A percentile compares a stretch with the other conserved stretches of the same genome.
phyloP scores from a whole-genome alignment of 2,329 filamentous ascomycete species.

The Dactylonectria macrodidyma region DNA sequence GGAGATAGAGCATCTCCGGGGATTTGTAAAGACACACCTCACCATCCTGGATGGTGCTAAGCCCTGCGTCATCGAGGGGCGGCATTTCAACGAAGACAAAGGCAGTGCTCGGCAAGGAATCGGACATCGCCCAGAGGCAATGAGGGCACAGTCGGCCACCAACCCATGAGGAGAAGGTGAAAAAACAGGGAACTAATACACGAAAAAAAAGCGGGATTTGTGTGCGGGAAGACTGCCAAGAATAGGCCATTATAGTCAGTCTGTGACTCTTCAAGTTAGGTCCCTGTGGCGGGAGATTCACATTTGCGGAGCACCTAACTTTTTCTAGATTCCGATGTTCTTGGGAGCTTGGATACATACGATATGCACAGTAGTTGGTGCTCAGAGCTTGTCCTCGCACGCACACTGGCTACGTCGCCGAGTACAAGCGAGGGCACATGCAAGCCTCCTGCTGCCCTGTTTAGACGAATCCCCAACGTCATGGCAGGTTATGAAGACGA shows the following conservation, averaged over 20 bases:
- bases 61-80: constrained; percentile 14
- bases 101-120: constrained; percentile 8
- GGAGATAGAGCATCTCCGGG: constrained; percentile 35
- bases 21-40: constrained; percentile 49
- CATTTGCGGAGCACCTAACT: background rate
- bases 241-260: constrained; percentile 32
- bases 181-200: constrained; percentile 23
- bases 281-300: background rate
- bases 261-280: background rate
- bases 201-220: constrained; percentile 30
- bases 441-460: constrained; percentile 27
- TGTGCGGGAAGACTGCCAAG: constrained; percentile 34
- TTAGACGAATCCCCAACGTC: constrained; percentile 31
- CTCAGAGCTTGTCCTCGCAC: background rate
- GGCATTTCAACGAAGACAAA: background rate
- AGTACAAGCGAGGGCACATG: constrained; percentile 28
- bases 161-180: background rate
- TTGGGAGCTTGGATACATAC: background rate
- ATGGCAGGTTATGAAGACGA: constrained; percentile 33
- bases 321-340: background rate
- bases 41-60: constrained; percentile 1
- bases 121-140: constrained; percentile 5
- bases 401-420: constrained; percentile 9
- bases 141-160: background rate
- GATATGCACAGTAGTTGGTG: background rate